Percentiles rank a stretch among this genome's conserved stretches.
Conservation (phyloP, 257 asterid genomes). For the Solanum bukasovii region DNA sequence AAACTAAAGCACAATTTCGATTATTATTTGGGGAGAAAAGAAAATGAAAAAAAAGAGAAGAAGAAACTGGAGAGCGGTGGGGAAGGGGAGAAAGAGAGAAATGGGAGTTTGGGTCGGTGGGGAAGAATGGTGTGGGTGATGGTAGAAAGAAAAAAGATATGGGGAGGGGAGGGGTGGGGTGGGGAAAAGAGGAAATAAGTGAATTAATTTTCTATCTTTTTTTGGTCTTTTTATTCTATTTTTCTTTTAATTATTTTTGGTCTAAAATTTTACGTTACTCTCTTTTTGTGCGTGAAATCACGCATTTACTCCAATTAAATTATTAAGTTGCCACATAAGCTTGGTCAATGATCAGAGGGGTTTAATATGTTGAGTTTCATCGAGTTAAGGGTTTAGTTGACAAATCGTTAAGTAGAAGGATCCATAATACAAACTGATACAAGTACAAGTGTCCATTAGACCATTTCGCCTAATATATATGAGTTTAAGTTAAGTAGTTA, state of each 20-base stretch:
- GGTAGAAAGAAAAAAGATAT: background rate
- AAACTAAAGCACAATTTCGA: background rate
- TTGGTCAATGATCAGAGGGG: background rate
- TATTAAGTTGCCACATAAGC: background rate
- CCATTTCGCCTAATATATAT: background rate
- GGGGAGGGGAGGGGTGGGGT: background rate
- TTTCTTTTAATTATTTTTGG: background rate
- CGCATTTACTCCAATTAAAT: background rate
- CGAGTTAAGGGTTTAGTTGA: background rate
- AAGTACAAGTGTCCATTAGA: too few species aligned
- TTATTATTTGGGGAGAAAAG: background rate
- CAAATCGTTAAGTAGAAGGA: background rate
- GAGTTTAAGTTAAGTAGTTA: background rate
- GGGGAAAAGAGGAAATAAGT: background rate
- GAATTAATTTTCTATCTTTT: background rate
- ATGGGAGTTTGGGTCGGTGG: background rate
- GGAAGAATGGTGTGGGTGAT: background rate
- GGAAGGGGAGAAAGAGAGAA: background rate
- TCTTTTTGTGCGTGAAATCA: background rate
- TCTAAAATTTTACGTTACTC: background rate
- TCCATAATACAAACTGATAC: background rate
- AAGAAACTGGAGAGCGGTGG: background rate
- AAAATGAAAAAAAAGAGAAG: background rate
- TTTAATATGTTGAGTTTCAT: background rate
- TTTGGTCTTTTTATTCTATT: background rate